Conservation (phyloP, 345 rosid species). For the Acer yangbiense region DNA sequence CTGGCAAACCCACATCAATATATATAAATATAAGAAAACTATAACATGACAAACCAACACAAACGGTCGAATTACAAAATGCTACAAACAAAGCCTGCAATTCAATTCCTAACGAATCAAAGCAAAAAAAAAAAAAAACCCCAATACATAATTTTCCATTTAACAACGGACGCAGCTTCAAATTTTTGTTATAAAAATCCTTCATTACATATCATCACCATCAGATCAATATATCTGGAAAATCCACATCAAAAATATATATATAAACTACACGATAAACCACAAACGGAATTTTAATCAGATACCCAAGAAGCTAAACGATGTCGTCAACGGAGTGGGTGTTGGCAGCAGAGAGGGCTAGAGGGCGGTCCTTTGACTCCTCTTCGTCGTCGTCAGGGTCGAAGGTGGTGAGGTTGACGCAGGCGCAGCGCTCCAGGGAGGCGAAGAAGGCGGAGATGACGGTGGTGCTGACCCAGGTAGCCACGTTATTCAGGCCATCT, state of each 20-base stretch:
- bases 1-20: neutral
- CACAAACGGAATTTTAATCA: neutral
- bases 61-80: neutral
- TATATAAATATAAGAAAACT: neutral
- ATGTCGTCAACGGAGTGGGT: slow-evolving; percentile 23
- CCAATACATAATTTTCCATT: neutral
- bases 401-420: slow-evolving; percentile 73
- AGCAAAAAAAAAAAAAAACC: neutral
- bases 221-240: neutral
- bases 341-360: slow-evolving; percentile 42
- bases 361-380: slow-evolving; percentile 57
- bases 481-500: slow-evolving; percentile 55
- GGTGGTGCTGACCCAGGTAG: slow-evolving; percentile 71
- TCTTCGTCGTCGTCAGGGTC: slow-evolving; percentile 68
- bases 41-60: neutral
- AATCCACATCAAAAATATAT: neutral
- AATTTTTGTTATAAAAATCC: neutral
- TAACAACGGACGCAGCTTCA: neutral
- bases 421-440: slow-evolving; percentile 85
- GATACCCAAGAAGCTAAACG: slow-evolving; percentile 4
- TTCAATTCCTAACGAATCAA: neutral
- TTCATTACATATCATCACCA: neutral
- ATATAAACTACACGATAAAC: neutral
- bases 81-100: neutral
- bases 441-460: slow-evolving; percentile 85